Evolutionary conservation across 805 yeast genomes (phyloP), one percentile per base, ranked within the genome.

Genomic region (Wickerhamomyces subpelliculosus): DNA sequence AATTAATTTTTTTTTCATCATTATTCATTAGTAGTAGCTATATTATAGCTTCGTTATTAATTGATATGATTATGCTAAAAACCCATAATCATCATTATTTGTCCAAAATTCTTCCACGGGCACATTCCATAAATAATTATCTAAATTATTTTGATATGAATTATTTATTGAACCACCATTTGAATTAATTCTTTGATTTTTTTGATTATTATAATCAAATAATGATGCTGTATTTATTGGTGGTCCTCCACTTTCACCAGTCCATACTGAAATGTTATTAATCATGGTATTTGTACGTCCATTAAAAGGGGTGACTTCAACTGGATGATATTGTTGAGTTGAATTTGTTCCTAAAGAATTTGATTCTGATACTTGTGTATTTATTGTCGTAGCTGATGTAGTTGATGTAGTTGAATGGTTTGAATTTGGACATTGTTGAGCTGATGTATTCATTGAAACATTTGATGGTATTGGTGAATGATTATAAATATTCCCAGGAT

Each of bases 221-320:
- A 33, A 24, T 8, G 27, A 22, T 17, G 35, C 18, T 24, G 29
- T 33, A 36, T 20, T 35, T 35, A 18, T 38, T 30, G 17, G 8
- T 28, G 42, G 27, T 24, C 35, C 35, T 8, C 63, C 65, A 19
- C 65, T 68, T 0, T 63, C 65, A 18, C 66, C 70, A 0, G 77
- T 73, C 79, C 79, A 73, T 3, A 70, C 68, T 1, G 76, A 71
- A 21, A 73, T 73, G 43, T 73, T 72, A 46, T 64, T 72, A 45
- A 73, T 73, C 79, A 73, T 32, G 14, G 29, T 27, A 12, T 27
- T 27, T 27, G 29, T 27, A 11, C 29, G n/a, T 5, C 13, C 13
- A 32, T 53, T 53, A 38, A 54, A 57, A 5, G 56, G 47, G 6
- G 52, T 45, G 19, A 33, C 20, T 24, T 48, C 54, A 7, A 41